Evolutionary conservation across 2,329 filamentous ascomycete species (phyloP), one percentile per base, ranked within the genome.

Genomic region (Torrubiella hemipterigena): DNA sequence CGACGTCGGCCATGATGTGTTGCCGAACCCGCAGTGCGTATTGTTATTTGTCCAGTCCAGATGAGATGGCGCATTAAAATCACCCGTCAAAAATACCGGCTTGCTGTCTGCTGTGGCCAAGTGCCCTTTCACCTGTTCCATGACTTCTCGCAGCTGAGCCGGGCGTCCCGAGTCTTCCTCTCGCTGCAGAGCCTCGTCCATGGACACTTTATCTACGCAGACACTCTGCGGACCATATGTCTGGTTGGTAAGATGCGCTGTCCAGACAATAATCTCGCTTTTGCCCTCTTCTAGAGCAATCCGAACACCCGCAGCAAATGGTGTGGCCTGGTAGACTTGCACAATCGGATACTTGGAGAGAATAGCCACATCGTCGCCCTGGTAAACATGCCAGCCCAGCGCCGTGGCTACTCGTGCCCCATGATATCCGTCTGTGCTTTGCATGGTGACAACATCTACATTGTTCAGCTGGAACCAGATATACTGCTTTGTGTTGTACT

Each of bases 51-150:
- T 53, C 43, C 50, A 63, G 44, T 62, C 58, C 2, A 61, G 47
- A 28, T 62, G 58, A 11, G 59, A 62, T 0, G 59, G 59, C 1
- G 59, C 54, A 38, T 60, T 60, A 34, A 61, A 58, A 38, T 62
- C 58, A 16, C 59, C 59, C 1, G 51, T 42, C 0, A 62, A 29
- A n/a, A 62, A 31, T 1, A 60, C 51, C 2, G 59, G 56, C 1
- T 49, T 37, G 0, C 45, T 41, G 17, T 52, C 45, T 0, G 51
- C 38, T 14, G 51, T 35, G 8, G 37, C 39, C 0, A 61, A 37
- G 6, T 55, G 45, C 3, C 29, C 36, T 22, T 46, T 29, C 49
- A 61, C 58, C 4, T 40, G 44, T 0, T 34, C 36, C 3, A 59
- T 34, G 1, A 51, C 55, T 12, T 51, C 45, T 27, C 39, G 39